Conservation (phyloP, 257 asterid genomes). For the Petunia secreta region DNA sequence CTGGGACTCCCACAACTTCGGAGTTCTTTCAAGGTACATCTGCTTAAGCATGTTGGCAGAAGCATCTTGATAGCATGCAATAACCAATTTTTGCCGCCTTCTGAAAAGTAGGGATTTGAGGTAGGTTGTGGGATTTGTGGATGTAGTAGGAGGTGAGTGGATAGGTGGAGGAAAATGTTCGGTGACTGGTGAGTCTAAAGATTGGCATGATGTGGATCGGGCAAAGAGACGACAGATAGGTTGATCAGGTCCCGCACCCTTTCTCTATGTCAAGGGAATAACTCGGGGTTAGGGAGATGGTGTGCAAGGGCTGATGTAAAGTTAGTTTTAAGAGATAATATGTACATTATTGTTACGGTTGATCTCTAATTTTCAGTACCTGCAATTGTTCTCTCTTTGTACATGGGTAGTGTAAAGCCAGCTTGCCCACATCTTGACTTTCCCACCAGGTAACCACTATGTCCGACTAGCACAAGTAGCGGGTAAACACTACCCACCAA, state of each 20-base stretch:
- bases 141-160: too few relatives aligned
- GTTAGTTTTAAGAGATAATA: neutral
- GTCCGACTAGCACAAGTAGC: too few relatives aligned
- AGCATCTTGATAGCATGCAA: neutral
- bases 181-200: too few relatives aligned
- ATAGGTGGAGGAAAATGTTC: too few relatives aligned
- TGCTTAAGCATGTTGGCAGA: slow-evolving; percentile 12
- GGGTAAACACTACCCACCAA: neutral
- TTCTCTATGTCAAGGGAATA: neutral
- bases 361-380: neutral
- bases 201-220: too few relatives aligned
- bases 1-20: neutral
- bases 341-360: neutral
- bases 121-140: too few relatives aligned
- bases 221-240: too few relatives aligned
- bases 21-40: neutral
- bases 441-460: too few relatives aligned
- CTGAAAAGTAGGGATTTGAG: too few relatives aligned
- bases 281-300: neutral
- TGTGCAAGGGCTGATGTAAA: neutral
- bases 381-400: neutral
- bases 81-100: neutral
- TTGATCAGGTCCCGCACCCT: neutral
- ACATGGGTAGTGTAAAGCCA: too few relatives aligned
- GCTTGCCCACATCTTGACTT: too few relatives aligned